Evolutionary conservation across 2,329 filamentous ascomycete species (phyloP).

Genomic region (Trichophyton mentagrophytes): DNA sequence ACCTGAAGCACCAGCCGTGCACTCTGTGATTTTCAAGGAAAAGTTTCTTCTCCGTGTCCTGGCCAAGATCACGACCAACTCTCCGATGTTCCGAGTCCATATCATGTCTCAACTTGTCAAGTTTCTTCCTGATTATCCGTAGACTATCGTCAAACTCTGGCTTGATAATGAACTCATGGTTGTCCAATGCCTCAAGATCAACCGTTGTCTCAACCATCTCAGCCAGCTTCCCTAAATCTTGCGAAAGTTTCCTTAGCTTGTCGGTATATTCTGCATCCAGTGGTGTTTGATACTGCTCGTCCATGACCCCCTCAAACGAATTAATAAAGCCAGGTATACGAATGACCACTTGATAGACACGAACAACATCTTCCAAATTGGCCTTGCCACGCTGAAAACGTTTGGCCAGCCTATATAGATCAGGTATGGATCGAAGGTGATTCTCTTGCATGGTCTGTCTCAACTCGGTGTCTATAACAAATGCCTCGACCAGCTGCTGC

Average conservation of each 20-base stretch:
- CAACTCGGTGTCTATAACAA: slow-evolving; percentile 82
- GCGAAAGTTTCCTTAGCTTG: slow-evolving; percentile 63
- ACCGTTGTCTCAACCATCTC: slow-evolving; percentile 99
- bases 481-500: slow-evolving; percentile 89
- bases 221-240: slow-evolving; percentile 70
- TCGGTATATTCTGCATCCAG: slow-evolving; percentile 77
- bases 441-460: slow-evolving; percentile 95
- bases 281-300: slow-evolving; percentile 79
- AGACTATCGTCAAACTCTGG: slow-evolving; percentile 89
- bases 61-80: slow-evolving; percentile 67
- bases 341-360: slow-evolving; percentile 88
- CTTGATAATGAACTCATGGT: slow-evolving; percentile 98
- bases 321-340: slow-evolving; percentile 79
- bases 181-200: slow-evolving; percentile 85
- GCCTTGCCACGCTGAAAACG: slow-evolving; percentile 87
- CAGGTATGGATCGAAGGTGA: slow-evolving; percentile 81
- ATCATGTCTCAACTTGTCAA: slow-evolving; percentile 68
- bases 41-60: slow-evolving; percentile 96
- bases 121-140: slow-evolving; percentile 75
- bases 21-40: slow-evolving; percentile 94
- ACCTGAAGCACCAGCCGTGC: slow-evolving; percentile 90
- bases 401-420: slow-evolving; percentile 85
- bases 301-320: slow-evolving; percentile 86
- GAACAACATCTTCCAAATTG: slow-evolving; percentile 87
- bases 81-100: slow-evolving; percentile 72